phyloP scores from a whole-genome alignment of 2,329 filamentous ascomycete species.

The Penicillium sp. region DNA sequence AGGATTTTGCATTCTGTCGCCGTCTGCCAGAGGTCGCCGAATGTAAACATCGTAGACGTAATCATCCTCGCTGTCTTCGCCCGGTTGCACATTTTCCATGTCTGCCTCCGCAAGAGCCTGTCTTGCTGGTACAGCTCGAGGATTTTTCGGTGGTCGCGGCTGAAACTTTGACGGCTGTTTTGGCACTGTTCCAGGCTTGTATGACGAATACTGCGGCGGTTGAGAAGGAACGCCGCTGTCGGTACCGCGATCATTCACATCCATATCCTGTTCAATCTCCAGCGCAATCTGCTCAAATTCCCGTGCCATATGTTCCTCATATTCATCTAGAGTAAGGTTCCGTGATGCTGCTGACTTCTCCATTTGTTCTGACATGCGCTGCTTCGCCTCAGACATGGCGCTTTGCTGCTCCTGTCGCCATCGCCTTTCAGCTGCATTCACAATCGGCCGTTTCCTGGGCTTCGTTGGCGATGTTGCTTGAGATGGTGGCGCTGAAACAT shows the following conservation, averaged over 20 bases:
- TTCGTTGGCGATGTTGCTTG: constrained; percentile 8
- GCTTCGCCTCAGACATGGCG: constrained; percentile 33
- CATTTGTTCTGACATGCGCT: constrained; percentile 29
- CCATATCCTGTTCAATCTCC: constrained; percentile 37
- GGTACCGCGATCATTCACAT: too few species aligned
- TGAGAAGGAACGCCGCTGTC: too few species aligned
- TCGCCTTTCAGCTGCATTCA: constrained; percentile 37
- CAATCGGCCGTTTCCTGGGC: constrained; percentile 37
- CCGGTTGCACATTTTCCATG: constrained; percentile 20
- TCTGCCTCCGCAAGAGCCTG: neutral
- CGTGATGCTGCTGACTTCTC: constrained; percentile 35
- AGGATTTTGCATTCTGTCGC: constrained; percentile 32
- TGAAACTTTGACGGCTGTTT: constrained; percentile 35
- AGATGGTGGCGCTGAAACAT: constrained; percentile 12
- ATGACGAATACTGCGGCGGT: too few species aligned
- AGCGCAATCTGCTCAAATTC: constrained; percentile 42
- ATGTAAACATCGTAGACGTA: constrained; percentile 60
- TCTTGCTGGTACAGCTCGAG: constrained; percentile 11
- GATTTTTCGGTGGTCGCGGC: constrained; percentile 32
- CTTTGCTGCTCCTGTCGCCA: constrained; percentile 36
- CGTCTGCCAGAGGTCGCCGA: constrained; percentile 41
- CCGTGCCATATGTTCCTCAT: constrained; percentile 39
- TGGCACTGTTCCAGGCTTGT: constrained; percentile 1
- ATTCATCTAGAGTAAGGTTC: constrained; percentile 39
- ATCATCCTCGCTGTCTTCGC: constrained; percentile 45